These are phyloP conservation scores for Lanmaoa rubissima DNA, from an alignment of 768 basidiomycete genomes.

Conservation along the genomic window DNA sequence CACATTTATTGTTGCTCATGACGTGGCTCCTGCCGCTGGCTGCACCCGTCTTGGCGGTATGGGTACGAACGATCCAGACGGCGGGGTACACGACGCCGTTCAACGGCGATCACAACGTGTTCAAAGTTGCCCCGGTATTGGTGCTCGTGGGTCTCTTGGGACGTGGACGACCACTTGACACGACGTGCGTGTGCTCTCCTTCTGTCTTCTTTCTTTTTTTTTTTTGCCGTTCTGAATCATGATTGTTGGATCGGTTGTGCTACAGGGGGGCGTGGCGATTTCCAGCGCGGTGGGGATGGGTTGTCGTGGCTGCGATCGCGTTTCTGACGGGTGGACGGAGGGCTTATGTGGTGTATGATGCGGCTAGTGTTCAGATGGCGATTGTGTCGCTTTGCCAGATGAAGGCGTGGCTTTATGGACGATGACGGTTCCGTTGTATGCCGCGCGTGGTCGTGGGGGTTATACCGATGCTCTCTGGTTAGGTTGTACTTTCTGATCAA, in stretches of 20 bases:
- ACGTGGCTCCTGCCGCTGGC: conserved; percentile 77
- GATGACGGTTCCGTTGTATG: background rate
- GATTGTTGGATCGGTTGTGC: background rate
- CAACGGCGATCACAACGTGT: conserved; percentile 73
- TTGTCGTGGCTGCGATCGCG: conserved; percentile 48
- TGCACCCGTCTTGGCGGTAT: conserved; percentile 79
- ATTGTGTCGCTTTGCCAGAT: conserved; percentile 11
- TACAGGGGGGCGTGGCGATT: conserved; percentile 10
- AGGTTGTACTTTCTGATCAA: background rate
- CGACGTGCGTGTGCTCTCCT: conserved; percentile 34
- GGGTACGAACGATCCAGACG: conserved; percentile 82
- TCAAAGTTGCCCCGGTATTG: conserved; percentile 63
- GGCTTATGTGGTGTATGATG: conserved; percentile 67
- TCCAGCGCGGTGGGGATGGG: conserved; percentile 52
- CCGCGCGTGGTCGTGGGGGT: no score
- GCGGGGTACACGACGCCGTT: conserved; percentile 80
- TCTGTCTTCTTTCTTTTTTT: no score
- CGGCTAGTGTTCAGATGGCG: conserved; percentile 40
- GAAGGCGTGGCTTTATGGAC: conserved; percentile 3
- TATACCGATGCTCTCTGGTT: background rate
- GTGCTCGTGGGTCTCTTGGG: conserved; percentile 61
- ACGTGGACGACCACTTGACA: conserved; percentile 45
- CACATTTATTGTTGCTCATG: conserved; percentile 71
- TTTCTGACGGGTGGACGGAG: conserved; percentile 67
- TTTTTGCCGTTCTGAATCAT: background rate